Base-by-base conservation (phyloP, 495 filamentous ascomycete genomes). In the Bombardia bombarda region DNA sequence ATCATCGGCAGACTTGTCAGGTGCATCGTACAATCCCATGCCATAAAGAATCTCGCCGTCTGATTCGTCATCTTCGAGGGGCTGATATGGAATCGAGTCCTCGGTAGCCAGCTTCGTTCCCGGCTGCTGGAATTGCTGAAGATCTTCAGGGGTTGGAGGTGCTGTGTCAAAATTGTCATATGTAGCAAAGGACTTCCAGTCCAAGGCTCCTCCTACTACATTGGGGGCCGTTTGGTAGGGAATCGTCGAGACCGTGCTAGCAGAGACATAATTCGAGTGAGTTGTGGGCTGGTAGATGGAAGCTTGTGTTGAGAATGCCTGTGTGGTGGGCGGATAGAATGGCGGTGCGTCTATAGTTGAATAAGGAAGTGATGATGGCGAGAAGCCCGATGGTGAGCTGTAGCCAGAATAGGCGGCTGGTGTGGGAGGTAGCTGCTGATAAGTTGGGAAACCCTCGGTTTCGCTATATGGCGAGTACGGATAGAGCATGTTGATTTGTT, bases 21-120 rank as follows among this genome's bases (percentile, higher is more conserved):
- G 81, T 23, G 77, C 62, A 54, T 84, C 86, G 64, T 93, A 90
- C 2, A 93, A 72, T 9, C 87, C 87, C 80, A 93, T 82, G 17
- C 85, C 87, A 17, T 88, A 78, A 2, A 93, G 68, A 51, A 87
- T 85, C 45, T 87, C 82, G 37, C 75, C 79, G 21, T 68, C 67
- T 53, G 67, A 55, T 48, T 75, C 53, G 42, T 58, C 45, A 43
- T 59, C 58, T 9, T 70, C 65, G n/a, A 73, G 53, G 7, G 66
- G 43, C 30, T 70, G 58, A 37, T 66, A 69, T 14, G 67, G 58
- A 41, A 73, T 67, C 4, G 62, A 43, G 16, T 73, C 69, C 36
- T 72, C 69, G 4, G 64, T 37, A n/a, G 56, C 42, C 18, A 73
- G 50, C 26, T 54, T 56, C 36, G 61, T 50, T 8, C 38, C 32